phyloP scores from a whole-genome alignment of 2,329 filamentous ascomycete genomes.

The Aspergillus clavatus region DNA sequence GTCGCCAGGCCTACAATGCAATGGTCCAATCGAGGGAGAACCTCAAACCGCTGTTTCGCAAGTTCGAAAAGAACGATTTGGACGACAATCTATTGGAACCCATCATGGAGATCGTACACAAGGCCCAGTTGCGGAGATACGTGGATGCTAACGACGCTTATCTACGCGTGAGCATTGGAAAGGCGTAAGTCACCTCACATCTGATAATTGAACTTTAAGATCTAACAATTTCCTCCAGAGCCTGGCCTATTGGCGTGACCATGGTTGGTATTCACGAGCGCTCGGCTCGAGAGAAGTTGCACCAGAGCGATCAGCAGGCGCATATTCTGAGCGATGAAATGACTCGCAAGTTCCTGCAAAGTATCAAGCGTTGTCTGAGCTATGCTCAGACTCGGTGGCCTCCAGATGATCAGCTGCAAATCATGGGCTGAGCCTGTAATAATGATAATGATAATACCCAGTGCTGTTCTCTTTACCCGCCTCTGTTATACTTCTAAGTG shows the following conservation, averaged over 20 bases:
- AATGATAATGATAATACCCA: constrained; percentile 44
- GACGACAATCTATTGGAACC: constrained; percentile 75
- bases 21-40: constrained; percentile 86
- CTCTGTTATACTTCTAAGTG: too few species aligned
- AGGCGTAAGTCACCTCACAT: constrained; percentile 67
- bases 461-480: neutral
- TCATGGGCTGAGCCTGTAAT: constrained; percentile 63
- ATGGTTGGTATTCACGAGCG: constrained; percentile 99
- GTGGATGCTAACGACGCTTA: constrained; percentile 97
- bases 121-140: constrained; percentile 84
- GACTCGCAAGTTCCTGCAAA: constrained; percentile 93
- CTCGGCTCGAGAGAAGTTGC: constrained; percentile 89
- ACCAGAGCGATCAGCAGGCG: constrained; percentile 70
- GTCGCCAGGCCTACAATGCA: constrained; percentile 73
- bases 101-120: constrained; percentile 84
- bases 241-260: constrained; percentile 98
- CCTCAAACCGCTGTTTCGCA: constrained; percentile 83
- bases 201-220: too few species aligned
- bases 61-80: constrained; percentile 75
- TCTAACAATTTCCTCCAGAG: constrained; percentile 42
- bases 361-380: constrained; percentile 92
- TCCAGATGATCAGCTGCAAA: constrained; percentile 81
- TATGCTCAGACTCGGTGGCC: constrained; percentile 98
- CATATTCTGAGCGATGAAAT: constrained; percentile 97
- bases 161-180: constrained; percentile 84